These are phyloP conservation scores for Prototheca wickerhamii DNA, from an alignment of 163 green algal species.

Conservation along the genomic window DNA sequence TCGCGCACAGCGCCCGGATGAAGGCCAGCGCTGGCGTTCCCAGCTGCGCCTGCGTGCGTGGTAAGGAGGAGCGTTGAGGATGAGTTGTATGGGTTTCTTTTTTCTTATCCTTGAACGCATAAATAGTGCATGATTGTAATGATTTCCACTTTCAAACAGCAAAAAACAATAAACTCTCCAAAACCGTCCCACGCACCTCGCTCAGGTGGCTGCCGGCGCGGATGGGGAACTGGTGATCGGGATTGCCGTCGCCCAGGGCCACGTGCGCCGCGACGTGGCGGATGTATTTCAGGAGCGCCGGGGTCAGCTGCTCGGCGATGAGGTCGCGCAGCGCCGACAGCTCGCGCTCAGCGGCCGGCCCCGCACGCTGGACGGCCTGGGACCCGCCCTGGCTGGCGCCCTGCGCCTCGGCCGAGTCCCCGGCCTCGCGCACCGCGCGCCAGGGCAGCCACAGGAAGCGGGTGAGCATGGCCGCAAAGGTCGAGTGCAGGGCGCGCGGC, in stretches of 20 bases:
- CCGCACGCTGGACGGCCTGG: no score
- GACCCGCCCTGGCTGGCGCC: neutral
- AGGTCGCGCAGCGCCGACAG: no score
- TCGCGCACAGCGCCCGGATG: conserved; percentile 55
- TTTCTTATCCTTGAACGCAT: neutral
- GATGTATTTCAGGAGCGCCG: conserved; percentile 56
- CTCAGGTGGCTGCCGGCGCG: conserved; percentile 67
- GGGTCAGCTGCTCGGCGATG: conserved; percentile 31
- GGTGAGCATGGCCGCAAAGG: conserved; percentile 59
- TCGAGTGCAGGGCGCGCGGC: conserved; percentile 56
- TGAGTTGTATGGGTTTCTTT: neutral
- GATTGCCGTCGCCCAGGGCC: conserved; percentile 33
- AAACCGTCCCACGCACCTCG: conserved; percentile 12
- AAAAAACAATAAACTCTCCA: neutral
- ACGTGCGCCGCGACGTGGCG: conserved; percentile 43
- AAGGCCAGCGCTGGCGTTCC: conserved; percentile 79
- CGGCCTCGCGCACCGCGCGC: conserved; percentile 33
- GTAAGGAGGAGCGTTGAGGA: neutral
- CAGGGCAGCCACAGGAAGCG: conserved; percentile 86
- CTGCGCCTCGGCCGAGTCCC: neutral
- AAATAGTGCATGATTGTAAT: neutral
- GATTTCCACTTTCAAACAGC: neutral
- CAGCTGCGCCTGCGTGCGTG: conserved; percentile 42
- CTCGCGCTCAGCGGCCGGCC: no score
- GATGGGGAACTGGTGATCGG: conserved; percentile 66